These are phyloP conservation scores for Hymenoscyphus albidus DNA, from an alignment of 2,329 filamentous ascomycete species.

Conservation along the genomic window DNA sequence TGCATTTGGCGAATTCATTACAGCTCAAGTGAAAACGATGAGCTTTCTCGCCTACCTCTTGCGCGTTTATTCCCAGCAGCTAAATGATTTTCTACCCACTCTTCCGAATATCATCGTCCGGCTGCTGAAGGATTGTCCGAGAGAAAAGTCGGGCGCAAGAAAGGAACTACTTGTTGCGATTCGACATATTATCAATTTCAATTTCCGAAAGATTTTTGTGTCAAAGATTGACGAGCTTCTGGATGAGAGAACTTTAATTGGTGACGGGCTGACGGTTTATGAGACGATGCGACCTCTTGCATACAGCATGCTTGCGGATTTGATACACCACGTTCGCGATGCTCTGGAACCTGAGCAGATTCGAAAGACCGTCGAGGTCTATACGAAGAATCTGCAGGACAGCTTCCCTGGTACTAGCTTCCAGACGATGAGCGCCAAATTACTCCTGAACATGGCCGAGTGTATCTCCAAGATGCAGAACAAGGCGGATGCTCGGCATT, in stretches of 20 bases:
- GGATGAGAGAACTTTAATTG: slow-evolving; percentile 90
- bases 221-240: slow-evolving; percentile 92
- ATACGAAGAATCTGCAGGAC: slow-evolving; percentile 93
- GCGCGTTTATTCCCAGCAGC: slow-evolving; percentile 78
- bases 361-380: slow-evolving; percentile 91
- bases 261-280: slow-evolving; percentile 92
- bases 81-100: slow-evolving; percentile 81
- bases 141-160: slow-evolving; percentile 87
- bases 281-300: slow-evolving; percentile 93
- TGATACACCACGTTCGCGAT: slow-evolving; percentile 95
- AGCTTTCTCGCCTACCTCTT: slow-evolving; percentile 94
- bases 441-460: slow-evolving; percentile 96
- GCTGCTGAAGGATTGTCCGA: slow-evolving; percentile 85
- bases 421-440: slow-evolving; percentile 98
- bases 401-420: slow-evolving; percentile 97
- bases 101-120: slow-evolving; percentile 88
- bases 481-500: slow-evolving; percentile 91
- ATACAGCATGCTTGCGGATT: slow-evolving; percentile 96
- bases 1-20: slow-evolving; percentile 96
- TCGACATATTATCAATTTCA: slow-evolving; percentile 98
- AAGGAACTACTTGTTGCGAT: slow-evolving; percentile 97
- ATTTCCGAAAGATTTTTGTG: slow-evolving; percentile 92
- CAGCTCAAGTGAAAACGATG: slow-evolving; percentile 98
- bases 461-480: slow-evolving; percentile 92
- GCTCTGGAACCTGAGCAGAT: slow-evolving; percentile 88